These are phyloP conservation scores for Heliamphora exappendiculata DNA, from an alignment of 148 eudicot genomes.

Conservation along the genomic window DNA sequence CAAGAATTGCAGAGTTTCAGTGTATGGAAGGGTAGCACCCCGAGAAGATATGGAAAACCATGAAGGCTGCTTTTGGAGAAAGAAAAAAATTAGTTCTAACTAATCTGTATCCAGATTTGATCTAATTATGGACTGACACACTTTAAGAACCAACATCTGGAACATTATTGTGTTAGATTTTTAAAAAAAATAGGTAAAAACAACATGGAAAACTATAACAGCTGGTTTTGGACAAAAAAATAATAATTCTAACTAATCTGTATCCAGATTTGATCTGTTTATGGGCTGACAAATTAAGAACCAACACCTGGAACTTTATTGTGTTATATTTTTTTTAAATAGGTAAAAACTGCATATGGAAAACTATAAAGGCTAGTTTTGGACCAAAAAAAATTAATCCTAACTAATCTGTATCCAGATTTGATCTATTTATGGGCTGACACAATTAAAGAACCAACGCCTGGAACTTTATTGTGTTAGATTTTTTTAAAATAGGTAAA, in stretches of 20 bases:
- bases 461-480: constrained; percentile 2
- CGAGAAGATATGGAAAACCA: neutral
- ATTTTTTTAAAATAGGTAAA: no score
- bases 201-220: neutral
- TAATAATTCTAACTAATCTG: neutral
- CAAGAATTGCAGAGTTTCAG: neutral
- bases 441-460: neutral
- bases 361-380: neutral
- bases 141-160: neutral
- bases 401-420: neutral
- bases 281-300: no score
- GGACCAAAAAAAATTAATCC: neutral
- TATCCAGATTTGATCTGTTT: neutral
- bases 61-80: neutral
- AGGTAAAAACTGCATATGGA: no score
- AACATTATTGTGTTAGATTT: neutral
- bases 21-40: neutral
- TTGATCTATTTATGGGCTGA: neutral
- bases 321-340: no score
- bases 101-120: neutral
- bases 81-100: neutral
- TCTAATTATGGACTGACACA: neutral
- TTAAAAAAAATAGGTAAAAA: no score
- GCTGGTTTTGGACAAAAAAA: neutral
- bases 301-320: neutral